phyloP scores from a whole-genome alignment of 768 basidiomycete genomes.

The Crepidotus variabilis region DNA sequence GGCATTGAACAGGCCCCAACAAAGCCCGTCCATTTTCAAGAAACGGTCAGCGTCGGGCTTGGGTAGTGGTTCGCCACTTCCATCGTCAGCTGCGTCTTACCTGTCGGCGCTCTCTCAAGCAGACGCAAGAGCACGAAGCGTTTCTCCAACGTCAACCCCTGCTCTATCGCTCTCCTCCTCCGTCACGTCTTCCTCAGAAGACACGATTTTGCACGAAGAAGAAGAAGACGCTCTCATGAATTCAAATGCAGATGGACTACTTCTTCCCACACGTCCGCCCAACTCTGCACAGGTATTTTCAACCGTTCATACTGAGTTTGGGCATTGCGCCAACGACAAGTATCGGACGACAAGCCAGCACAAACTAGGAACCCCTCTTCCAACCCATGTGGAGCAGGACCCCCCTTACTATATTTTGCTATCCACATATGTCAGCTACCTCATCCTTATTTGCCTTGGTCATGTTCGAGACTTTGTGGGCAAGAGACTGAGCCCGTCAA shows the following conservation, averaged over 20 bases:
- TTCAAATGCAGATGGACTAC: conserved; percentile 47
- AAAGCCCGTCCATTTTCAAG: conserved; percentile 56
- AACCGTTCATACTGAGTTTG: conserved; percentile 88
- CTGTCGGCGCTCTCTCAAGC: conserved; percentile 42
- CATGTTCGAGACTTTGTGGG: conserved; percentile 95
- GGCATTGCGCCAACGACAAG: conserved; percentile 77
- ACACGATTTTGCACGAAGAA: conserved; percentile 60
- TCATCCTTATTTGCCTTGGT: conserved; percentile 87
- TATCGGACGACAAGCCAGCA: conserved; percentile 71
- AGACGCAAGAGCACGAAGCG: conserved; percentile 48
- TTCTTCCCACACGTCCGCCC: conserved; percentile 62
- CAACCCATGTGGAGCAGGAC: conserved; percentile 65
- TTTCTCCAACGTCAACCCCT: conserved; percentile 59
- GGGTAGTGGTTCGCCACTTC: conserved; percentile 19
- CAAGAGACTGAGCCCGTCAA: conserved; percentile 66
- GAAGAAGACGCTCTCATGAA: conserved; percentile 29
- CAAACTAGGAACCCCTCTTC: conserved; percentile 43
- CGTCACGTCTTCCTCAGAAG: conserved; percentile 64
- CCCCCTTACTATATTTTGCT: conserved; percentile 92
- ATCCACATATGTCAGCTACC: conserved; percentile 90
- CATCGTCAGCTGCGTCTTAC: conserved; percentile 38
- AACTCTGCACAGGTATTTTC: conserved; percentile 77
- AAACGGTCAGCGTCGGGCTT: conserved; percentile 38
- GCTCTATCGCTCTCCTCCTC: conserved; percentile 75
- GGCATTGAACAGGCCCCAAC: conserved; percentile 50